These are phyloP conservation scores for Falciphora oryzae DNA, from an alignment of 2,329 filamentous ascomycete genomes.

Conservation along the genomic window DNA sequence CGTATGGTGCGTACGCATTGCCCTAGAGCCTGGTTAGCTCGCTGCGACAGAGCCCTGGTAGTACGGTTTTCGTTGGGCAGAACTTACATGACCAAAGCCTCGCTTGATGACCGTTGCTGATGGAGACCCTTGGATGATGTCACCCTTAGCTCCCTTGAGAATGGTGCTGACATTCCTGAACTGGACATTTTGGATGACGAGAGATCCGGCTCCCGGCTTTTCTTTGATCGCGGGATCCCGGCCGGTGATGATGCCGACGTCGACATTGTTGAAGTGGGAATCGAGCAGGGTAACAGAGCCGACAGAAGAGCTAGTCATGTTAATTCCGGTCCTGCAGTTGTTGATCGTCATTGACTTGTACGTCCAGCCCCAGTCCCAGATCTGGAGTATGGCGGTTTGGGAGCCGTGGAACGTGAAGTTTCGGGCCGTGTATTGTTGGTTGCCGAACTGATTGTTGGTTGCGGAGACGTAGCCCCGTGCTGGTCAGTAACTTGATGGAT, in stretches of 20 bases:
- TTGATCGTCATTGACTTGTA: slow-evolving; percentile 61
- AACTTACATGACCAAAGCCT: slow-evolving; percentile 9
- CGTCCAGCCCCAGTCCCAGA: slow-evolving; percentile 73
- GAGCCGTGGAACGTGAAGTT: slow-evolving; percentile 60
- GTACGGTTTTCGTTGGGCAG: too few species aligned
- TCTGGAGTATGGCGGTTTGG: slow-evolving; percentile 61
- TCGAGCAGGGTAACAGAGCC: slow-evolving; percentile 72
- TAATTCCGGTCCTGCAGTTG: slow-evolving; percentile 37
- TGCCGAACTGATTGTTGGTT: slow-evolving; percentile 35
- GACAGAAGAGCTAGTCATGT: slow-evolving; percentile 48
- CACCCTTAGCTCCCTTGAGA: slow-evolving; percentile 32
- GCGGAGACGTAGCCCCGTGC: not conserved
- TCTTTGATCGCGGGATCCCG: slow-evolving; percentile 24
- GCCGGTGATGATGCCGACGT: slow-evolving; percentile 66
- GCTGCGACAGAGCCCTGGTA: not conserved
- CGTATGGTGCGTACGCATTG: slow-evolving; percentile 52
- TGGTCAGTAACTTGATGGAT: not conserved
- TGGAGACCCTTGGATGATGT: slow-evolving; percentile 54
- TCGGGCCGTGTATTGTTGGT: slow-evolving; percentile 64
- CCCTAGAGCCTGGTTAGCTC: slow-evolving; percentile 39
- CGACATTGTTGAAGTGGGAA: slow-evolving; percentile 61
- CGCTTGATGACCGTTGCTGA: slow-evolving; percentile 20
- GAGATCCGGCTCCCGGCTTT: slow-evolving; percentile 40
- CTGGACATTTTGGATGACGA: slow-evolving; percentile 49
- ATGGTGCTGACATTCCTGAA: slow-evolving; percentile 31